Evolutionary conservation across 805 yeast genomes (phyloP), one percentile per base, ranked within the genome.

Genomic region (Metschnikowia similis): DNA sequence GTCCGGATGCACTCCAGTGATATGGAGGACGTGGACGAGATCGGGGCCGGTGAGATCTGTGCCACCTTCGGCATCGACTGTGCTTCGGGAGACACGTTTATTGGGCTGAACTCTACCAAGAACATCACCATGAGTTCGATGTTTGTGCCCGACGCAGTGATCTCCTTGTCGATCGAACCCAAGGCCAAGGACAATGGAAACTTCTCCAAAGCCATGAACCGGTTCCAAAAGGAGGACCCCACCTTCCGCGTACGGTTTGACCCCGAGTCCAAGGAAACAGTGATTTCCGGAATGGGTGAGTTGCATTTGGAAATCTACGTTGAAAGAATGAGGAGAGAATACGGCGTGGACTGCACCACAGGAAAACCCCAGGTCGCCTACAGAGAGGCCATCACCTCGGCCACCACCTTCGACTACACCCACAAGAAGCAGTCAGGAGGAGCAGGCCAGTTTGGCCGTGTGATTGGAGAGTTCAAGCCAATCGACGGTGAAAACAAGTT

Each of bases 381-480:
- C 75, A 84, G 99, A 71, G 99, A 94, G 74, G 86, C 98, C 37
- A 83, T 92, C 57, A 74, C 87, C 35, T 66, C 79, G 2, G 74
- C 87, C 38, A 79, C 92, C 30, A 76, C 82, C 11, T 92, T 94
- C 64, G 98, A 94, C 67, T 89, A 85, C 74, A 86, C 96, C 29
- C 98, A 92, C 77, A 94, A 94, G 81, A 92, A 90, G 67, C 99
- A 94, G 76, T 81, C 92, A 65, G 99, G 99, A 71, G 99, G 99
- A 81, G 96, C 98, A 57, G 99, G 99, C 74, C 99, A 94, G 77
- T 94, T 84, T 66, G 99, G 96, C 71, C 85, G 91, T 75, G 97
- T 92, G 64, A 86, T 90, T 70, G 98, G 99, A 66, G 79, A 76
- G 50, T 67, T 91, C 72, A 70, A 76, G 6, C 83, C 90, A 48